phyloP scores from a whole-genome alignment of 2,329 filamentous ascomycete species.

The Talaromyces pinophilus region DNA sequence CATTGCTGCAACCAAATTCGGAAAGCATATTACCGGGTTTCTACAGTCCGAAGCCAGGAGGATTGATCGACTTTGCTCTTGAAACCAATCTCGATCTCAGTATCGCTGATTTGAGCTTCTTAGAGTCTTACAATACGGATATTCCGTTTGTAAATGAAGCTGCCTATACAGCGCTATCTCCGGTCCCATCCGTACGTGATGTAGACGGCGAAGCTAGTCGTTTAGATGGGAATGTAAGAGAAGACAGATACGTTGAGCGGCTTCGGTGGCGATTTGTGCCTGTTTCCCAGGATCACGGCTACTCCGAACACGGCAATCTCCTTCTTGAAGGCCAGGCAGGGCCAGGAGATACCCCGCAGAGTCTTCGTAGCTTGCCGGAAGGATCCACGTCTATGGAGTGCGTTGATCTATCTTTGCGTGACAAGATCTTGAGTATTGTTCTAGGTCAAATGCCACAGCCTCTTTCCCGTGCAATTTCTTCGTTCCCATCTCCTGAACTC shows the following conservation, averaged over 20 bases:
- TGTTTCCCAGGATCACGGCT: neutral
- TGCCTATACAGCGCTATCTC: neutral
- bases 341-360: neutral
- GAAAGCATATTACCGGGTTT: neutral
- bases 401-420: constrained; percentile 7
- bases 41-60: constrained; percentile 22
- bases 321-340: neutral
- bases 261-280: neutral
- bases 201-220: neutral
- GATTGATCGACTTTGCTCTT: constrained; percentile 23
- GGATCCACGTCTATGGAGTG: neutral
- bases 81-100: constrained; percentile 32
- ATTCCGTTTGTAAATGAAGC: constrained; percentile 33
- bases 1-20: neutral
- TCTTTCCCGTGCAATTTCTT: constrained; percentile 26
- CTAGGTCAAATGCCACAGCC: neutral
- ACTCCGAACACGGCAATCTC: neutral
- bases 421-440: constrained; percentile 15
- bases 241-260: neutral
- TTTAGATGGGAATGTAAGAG: neutral
- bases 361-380: neutral
- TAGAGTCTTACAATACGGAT: constrained; percentile 35
- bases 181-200: neutral
- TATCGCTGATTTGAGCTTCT: constrained; percentile 35
- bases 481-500: constrained; percentile 38